Base-by-base conservation (phyloP, 495 filamentous ascomycete genomes). In the Clavariopsis aquatica region DNA sequence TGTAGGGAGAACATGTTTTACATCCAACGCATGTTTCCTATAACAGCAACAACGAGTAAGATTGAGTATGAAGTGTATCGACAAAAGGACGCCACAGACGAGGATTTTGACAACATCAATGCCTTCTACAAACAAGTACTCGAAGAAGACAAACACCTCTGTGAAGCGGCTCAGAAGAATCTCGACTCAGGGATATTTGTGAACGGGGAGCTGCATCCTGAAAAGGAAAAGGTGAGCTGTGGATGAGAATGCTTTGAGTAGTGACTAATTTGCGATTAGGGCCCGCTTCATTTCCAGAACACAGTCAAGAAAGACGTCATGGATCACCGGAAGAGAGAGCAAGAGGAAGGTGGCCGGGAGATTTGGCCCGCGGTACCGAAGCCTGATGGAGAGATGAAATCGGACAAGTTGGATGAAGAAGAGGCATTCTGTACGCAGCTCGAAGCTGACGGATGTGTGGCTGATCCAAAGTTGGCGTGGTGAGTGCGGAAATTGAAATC, bases 1-100 rank as follows among this genome's bases (percentile, higher is more conserved):
- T 51, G 19, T 61, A 81, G 77, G 0, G 73, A 76, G 0, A 70
- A 81, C 60, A 79, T 77, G 65, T 81, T 82, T 72, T 79, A 77
- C 66, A 77, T 81, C 36, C 78, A 81, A 60, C 71, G 79, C 4
- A 75, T 81, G 52, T 69, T 83, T 2, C 80, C 82, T 38, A 73
- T 65, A 46, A 69, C 71, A 4, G 68, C 80, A 3, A 74, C 68
- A 31, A 77, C 57, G 1, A 74, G 71, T 20, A 62, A 61, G 6
- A 77, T 81, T 66, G 62, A 76, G 23, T 82, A 81, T 68, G 78
- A 84, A 63, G 77, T 83, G 19, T 83, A 75, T 69, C 78, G 80
- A 24, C 74, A 80, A 74, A 80, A 78, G 65, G 65, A 73, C 49
- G 66, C 77, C 13, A 71, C 65, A 2, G 78, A 80, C 46, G 77